Evolutionary conservation across 2,329 filamentous ascomycete genomes (phyloP).

Genomic region (Seiridium cupressi): DNA sequence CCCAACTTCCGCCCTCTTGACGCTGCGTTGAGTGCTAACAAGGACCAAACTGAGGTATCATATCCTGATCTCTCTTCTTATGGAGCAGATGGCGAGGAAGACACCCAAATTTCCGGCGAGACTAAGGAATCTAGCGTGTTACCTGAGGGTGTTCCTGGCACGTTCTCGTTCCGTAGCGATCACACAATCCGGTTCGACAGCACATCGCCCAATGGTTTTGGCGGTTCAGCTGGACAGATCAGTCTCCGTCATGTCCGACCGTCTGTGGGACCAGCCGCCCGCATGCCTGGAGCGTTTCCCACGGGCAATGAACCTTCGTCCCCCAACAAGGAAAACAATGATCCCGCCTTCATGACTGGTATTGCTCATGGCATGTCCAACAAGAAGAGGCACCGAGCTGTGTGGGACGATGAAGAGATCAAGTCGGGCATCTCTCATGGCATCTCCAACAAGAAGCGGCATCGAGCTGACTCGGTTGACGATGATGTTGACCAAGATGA

Average conservation of each 20-base stretch:
- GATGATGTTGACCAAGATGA: conserved; percentile 47
- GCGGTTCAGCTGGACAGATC: conserved; percentile 55
- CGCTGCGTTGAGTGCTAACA: conserved; percentile 24
- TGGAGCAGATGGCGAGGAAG: conserved; percentile 12
- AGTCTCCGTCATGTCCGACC: conserved; percentile 59
- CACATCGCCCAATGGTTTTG: conserved; percentile 50
- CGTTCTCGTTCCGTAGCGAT: conserved; percentile 65
- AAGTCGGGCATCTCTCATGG: conserved; percentile 54
- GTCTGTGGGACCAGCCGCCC: conserved; percentile 41
- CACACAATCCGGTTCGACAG: conserved; percentile 60
- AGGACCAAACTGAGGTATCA: conserved; percentile 33
- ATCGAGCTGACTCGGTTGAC: conserved; percentile 51
- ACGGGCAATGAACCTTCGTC: conserved; percentile 17
- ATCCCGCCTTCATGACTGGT: conserved; percentile 32
- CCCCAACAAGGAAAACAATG: conserved; percentile 38
- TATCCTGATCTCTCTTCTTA: conserved; percentile 54
- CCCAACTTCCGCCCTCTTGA: conserved; percentile 33
- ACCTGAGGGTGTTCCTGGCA: conserved; percentile 48
- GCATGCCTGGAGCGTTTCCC: conserved; percentile 59
- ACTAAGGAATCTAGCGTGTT: conserved; percentile 11
- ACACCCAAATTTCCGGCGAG: background rate
- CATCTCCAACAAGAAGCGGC: conserved; percentile 65
- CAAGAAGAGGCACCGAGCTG: conserved; percentile 64
- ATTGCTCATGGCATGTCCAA: conserved; percentile 62
- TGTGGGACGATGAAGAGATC: conserved; percentile 37